Percentiles rank a stretch among this genome's conserved stretches.
These are phyloP conservation scores for Globisporangium uncinulatum DNA, from an alignment of 352 stramenopile genomes.

Conservation along the genomic window DNA sequence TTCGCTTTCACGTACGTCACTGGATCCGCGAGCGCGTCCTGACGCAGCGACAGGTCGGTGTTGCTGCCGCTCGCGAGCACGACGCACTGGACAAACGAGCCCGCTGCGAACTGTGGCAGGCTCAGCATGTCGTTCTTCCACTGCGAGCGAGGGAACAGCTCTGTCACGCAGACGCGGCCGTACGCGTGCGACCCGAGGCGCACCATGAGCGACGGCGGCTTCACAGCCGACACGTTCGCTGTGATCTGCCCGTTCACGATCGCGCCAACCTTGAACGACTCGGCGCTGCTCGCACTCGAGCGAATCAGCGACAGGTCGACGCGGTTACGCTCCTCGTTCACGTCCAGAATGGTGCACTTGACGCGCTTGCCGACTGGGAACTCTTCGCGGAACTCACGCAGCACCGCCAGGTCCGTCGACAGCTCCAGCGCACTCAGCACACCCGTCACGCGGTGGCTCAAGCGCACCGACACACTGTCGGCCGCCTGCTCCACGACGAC, in stretches of 20 bases:
- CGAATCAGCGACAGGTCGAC: slow-evolving; percentile 71
- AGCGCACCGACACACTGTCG: slow-evolving; percentile 49
- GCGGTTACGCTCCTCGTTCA: slow-evolving; percentile 67
- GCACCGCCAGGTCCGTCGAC: slow-evolving; percentile 46
- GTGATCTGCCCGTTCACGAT: slow-evolving; percentile 74
- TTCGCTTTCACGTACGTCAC: slow-evolving; percentile 50
- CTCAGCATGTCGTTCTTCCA: slow-evolving; percentile 74
- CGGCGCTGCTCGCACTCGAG: slow-evolving; percentile 19
- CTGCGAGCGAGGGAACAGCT: slow-evolving; percentile 45
- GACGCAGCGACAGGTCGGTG: slow-evolving; percentile 74
- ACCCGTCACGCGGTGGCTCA: slow-evolving; percentile 73
- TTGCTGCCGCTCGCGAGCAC: slow-evolving; percentile 52
- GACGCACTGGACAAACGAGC: slow-evolving; percentile 67
- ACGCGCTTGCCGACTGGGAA: slow-evolving; percentile 80
- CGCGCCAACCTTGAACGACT: slow-evolving; percentile 29
- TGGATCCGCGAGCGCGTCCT: slow-evolving; percentile 47
- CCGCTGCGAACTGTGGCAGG: slow-evolving; percentile 53
- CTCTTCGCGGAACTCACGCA: slow-evolving; percentile 54
- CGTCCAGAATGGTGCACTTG: slow-evolving; percentile 50
- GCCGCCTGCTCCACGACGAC: slow-evolving; percentile 63
- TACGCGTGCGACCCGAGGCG: slow-evolving; percentile 70
- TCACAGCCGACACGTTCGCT: slow-evolving; percentile 63
- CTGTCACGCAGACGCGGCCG: slow-evolving; percentile 78
- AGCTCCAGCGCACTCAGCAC: slow-evolving; percentile 62
- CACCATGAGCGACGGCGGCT: slow-evolving; percentile 82